Evolutionary conservation across 331 rosid genomes (phyloP), one percentile per base, ranked within the genome.

Genomic region (Malus hybrid): DNA sequence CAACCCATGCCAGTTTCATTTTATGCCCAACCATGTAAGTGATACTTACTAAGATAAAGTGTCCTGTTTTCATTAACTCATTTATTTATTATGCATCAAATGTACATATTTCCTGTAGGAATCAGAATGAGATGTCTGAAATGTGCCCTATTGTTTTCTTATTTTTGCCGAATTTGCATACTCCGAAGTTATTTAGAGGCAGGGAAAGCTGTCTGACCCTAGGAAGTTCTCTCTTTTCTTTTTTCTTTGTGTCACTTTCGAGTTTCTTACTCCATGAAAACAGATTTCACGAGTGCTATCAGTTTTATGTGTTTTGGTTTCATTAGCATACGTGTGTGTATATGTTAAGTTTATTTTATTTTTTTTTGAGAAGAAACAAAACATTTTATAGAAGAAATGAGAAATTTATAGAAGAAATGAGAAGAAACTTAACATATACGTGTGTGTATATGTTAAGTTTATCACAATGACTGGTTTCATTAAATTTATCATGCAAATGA

Each of bases 1-100:
- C 91, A 77, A 74, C 83, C 83, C 36, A 30, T 63, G 73, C 30
- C 79, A 5, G 56, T 78, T 70, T 73, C 86, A 22, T 72, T 80
- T 76, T 76, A 76, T 82, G 84, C 84, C 77, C 87, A 85, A 79
- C 88, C 87, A 70, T 76, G 99, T 92, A 80, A 83, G 96, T 75
- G 60, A 53, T 61, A 22, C 46, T 70, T 66, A 39, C 58, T 24
- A 12, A 10, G 34, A n/a, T 64, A 70, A 22, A 48, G 11, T 22
- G 48, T 60, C 24, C 11, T 42, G 48, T 42, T 42, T 42, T 42
- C 48, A 42, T 42, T 42, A 10, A 42, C 48, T 42, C 24, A 28
- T 46, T 56, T 18, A 30, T 53, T 29, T 12, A 53, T 56, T 58
- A 11, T 24, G 42, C 68, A 60, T 30, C 66, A 55, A n/a, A 16